These are phyloP conservation scores for Coemansia sp. DNA, from an alignment of 192 early-diverging fungal species.

Conservation along the genomic window DNA sequence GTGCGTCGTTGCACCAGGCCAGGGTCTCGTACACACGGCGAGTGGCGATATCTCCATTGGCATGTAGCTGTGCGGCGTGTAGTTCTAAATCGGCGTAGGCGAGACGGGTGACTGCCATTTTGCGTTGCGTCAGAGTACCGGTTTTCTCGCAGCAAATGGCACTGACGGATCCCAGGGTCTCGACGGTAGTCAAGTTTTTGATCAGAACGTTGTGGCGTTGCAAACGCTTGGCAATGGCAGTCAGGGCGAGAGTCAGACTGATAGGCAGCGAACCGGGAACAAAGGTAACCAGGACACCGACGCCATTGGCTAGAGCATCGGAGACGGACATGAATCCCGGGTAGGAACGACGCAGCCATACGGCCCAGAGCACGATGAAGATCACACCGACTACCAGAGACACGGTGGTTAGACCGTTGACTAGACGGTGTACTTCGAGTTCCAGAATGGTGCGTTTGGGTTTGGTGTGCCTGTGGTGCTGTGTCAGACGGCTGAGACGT, in stretches of 20 bases:
- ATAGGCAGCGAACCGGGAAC: slow-evolving; percentile 83
- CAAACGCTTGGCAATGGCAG: slow-evolving; percentile 75
- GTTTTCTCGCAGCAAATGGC: slow-evolving; percentile 85
- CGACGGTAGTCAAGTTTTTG: slow-evolving; percentile 81
- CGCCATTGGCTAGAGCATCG: slow-evolving; percentile 53
- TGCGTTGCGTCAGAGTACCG: slow-evolving; percentile 81
- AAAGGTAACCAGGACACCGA: slow-evolving; percentile 69
- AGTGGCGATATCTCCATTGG: slow-evolving; percentile 1
- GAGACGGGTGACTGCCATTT: slow-evolving; percentile 57
- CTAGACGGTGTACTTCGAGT: slow-evolving; percentile 70
- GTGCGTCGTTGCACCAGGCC: slow-evolving; percentile 64
- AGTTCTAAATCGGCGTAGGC: slow-evolving; percentile 30
- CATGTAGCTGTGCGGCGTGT: slow-evolving; percentile 3
- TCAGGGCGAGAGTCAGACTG: slow-evolving; percentile 69
- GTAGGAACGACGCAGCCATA: slow-evolving; percentile 56
- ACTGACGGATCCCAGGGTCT: slow-evolving; percentile 80
- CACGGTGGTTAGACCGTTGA: slow-evolving; percentile 62
- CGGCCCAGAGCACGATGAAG: slow-evolving; percentile 53
- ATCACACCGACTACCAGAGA: slow-evolving; percentile 49
- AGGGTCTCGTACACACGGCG: slow-evolving; percentile 44
- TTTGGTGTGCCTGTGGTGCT: slow-evolving; percentile 4
- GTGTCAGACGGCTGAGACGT: slow-evolving; percentile 61
- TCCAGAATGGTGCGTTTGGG: slow-evolving; percentile 60
- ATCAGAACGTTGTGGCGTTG: slow-evolving; percentile 65
- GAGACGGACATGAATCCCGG: slow-evolving; percentile 56